Conservation (phyloP, 176 grass and related monocot genomes). For the Aegilops sharonensis region DNA sequence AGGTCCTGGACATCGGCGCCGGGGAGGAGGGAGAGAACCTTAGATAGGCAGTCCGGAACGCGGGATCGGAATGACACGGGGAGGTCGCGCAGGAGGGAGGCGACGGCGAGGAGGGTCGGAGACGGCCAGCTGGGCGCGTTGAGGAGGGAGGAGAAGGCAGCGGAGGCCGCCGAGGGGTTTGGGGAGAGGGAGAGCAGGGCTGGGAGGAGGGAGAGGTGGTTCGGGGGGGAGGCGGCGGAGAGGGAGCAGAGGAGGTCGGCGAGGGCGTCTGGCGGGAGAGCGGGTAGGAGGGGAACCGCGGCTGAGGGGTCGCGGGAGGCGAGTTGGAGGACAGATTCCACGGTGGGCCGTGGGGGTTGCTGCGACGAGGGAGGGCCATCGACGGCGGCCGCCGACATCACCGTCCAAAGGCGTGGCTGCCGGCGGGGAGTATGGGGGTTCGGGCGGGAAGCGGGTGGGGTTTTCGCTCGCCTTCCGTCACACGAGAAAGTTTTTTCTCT, state of each 20-base stretch:
- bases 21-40: conserved; percentile 51
- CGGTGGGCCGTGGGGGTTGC: not conserved
- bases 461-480: not conserved
- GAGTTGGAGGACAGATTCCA: conserved; percentile 9
- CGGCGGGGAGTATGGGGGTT: not conserved
- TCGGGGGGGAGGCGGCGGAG: conserved; percentile 25
- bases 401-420: not conserved
- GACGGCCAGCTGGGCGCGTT: conserved; percentile 13
- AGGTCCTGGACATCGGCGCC: conserved; percentile 67
- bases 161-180: conserved; percentile 5
- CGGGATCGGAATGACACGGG: conserved; percentile 28
- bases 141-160: conserved; percentile 24
- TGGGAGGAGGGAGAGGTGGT: conserved; percentile 30
- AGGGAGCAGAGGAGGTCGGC: conserved; percentile 28
- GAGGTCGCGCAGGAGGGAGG: conserved; percentile 44
- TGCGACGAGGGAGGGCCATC: conserved; percentile 8
- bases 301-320: conserved; percentile 38
- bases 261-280: conserved; percentile 19
- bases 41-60: conserved; percentile 46
- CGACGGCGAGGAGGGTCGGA: conserved; percentile 33
- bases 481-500: not conserved
- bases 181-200: conserved; percentile 26
- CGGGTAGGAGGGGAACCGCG: conserved; percentile 27
- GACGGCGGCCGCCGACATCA: conserved; percentile 27
- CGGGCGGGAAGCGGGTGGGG: conserved; percentile 2